These are phyloP conservation scores for Eucalyptus melliodora DNA, from an alignment of 345 rosid species.

Conservation along the genomic window DNA sequence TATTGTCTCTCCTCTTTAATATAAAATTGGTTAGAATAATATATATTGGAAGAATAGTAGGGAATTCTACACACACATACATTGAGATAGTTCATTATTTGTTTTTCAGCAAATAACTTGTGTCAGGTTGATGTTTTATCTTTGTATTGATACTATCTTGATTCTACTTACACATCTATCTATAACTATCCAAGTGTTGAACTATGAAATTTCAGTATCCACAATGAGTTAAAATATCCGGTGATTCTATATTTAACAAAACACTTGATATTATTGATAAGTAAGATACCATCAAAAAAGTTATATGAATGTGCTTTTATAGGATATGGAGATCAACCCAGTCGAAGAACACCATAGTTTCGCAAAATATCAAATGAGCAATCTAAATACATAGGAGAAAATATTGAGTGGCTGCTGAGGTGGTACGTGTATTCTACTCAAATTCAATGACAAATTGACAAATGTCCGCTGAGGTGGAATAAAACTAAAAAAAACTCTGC, in stretches of 20 bases:
- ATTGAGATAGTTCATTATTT: not conserved
- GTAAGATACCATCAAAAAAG: not conserved
- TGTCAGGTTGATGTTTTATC: not conserved
- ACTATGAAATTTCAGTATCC: not conserved
- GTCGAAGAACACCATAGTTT: not conserved
- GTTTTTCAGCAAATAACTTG: not conserved
- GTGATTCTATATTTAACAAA: not conserved
- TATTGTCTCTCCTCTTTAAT: fast-evolving
- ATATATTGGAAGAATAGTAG: no score
- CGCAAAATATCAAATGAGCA: not conserved
- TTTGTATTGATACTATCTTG: fast-evolving
- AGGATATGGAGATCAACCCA: not conserved
- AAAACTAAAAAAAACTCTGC: not conserved
- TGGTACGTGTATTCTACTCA: not conserved
- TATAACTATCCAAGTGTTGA: not conserved
- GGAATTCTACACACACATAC: no score
- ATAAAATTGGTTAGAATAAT: not conserved
- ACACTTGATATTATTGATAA: no score
- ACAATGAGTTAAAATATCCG: not conserved
- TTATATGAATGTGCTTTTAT: not conserved
- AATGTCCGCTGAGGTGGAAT: not conserved
- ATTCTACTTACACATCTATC: not conserved
- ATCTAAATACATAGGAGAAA: not conserved
- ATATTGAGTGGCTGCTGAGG: not conserved
- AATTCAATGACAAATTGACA: not conserved